These are phyloP conservation scores for Ascochyta rabiei DNA, from an alignment of 2,329 filamentous ascomycete genomes.

Conservation along the genomic window DNA sequence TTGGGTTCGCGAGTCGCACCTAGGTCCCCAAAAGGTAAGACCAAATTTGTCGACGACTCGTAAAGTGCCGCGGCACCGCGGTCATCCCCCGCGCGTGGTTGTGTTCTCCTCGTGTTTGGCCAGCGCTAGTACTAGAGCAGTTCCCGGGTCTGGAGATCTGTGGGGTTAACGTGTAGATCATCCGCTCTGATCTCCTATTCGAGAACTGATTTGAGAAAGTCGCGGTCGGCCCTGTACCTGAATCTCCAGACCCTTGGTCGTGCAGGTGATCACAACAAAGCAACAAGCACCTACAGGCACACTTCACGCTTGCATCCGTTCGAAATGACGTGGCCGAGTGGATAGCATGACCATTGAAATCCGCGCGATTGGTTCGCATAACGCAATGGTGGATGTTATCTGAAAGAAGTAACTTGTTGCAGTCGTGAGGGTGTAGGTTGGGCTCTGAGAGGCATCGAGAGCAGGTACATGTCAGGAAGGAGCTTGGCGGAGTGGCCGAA, in stretches of 20 bases:
- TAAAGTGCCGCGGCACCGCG: conserved; percentile 11
- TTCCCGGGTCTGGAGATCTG: conserved; percentile 4
- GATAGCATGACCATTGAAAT: neutral
- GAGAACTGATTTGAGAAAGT: neutral
- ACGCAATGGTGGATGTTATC: neutral
- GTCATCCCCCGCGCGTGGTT: neutral
- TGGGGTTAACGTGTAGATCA: conserved; percentile 8
- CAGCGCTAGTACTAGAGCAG: conserved; percentile 4
- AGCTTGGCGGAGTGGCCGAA: neutral
- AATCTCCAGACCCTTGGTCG: neutral
- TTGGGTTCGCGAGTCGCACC: neutral
- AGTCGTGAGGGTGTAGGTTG: neutral
- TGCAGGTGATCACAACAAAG: too few species aligned
- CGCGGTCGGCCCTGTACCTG: neutral
- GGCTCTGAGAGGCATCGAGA: neutral
- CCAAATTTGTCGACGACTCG: neutral
- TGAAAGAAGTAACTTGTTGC: neutral
- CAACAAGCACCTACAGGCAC: too few species aligned
- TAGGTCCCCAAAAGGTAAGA: conserved; percentile 6
- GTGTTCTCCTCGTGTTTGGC: conserved; percentile 3
- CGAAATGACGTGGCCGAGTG: neutral
- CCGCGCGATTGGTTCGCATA: neutral
- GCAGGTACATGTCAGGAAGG: too few species aligned
- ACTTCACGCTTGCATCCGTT: too few species aligned
- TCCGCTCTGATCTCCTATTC: conserved; percentile 4